A percentile compares a stretch with the other conserved stretches of the same genome.
Evolutionary conservation across 2,329 filamentous ascomycete species (phyloP).

Genomic region (Penicillium sp.): DNA sequence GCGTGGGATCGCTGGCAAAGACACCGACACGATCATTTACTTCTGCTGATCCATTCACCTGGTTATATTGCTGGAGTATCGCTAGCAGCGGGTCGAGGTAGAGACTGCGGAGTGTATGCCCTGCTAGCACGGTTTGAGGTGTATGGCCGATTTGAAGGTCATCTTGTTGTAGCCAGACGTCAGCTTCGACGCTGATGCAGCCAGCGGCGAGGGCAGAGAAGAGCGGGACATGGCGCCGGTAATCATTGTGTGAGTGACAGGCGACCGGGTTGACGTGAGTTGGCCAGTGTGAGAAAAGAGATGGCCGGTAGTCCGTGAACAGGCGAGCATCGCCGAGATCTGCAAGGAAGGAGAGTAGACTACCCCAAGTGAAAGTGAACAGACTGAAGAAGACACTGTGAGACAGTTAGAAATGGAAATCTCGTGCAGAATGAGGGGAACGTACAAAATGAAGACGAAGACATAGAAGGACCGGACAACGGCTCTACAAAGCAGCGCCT

Average conservation of each 20-base stretch:
- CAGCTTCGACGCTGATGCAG: conserved; percentile 63
- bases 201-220: conserved; percentile 58
- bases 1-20: conserved; percentile 51
- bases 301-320: conserved; percentile 2
- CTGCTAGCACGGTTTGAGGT: conserved; percentile 49
- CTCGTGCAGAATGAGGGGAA: background rate
- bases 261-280: conserved; percentile 49
- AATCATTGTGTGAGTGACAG: conserved; percentile 68
- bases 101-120: conserved; percentile 57
- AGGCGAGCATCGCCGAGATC: background rate
- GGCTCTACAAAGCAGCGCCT: conserved; percentile 1
- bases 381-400: conserved; percentile 6
- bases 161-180: conserved; percentile 59
- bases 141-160: conserved; percentile 63
- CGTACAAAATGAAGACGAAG: conserved; percentile 8
- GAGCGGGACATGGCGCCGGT: conserved; percentile 61
- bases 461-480: conserved; percentile 4
- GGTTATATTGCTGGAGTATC: conserved; percentile 53
- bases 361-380: conserved; percentile 2
- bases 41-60: background rate
- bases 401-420: background rate
- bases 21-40: conserved; percentile 46
- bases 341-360: conserved; percentile 1
- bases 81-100: conserved; percentile 62
- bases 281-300: conserved; percentile 4